Base-by-base conservation (phyloP, 2,329 filamentous ascomycete species). In the Colletotrichum viniferum region DNA sequence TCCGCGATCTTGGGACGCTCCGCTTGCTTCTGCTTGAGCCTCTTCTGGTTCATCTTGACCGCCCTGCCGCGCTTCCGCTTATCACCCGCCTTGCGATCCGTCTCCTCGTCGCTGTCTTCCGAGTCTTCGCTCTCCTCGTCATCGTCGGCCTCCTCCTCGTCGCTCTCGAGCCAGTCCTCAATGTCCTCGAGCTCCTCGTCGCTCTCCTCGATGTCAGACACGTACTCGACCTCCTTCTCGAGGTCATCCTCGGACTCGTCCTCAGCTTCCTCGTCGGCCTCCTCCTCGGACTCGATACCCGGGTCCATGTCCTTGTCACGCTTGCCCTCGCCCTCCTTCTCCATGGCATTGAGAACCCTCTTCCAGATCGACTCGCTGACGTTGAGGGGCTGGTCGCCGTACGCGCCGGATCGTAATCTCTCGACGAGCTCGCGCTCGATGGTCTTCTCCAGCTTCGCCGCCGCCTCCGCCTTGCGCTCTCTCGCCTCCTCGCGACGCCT, bases 361-460 rank as follows among this genome's bases (percentile, higher is more conserved):
- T 97, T 97, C 97, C 97, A 99, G 77, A 99, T 95, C 16, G 91
- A 90, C 84, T 98, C 96, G 84, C 97, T 97, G 67, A 98, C 96
- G 83, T 99, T 99, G 78, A 99, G 89, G 56, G 97, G 97, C 83
- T 95, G 92, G 80, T 98, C 96, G 70, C 97, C 97, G 85, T 99
- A 98, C 4, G 96, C 96, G 61, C 97, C 97, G 82, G 95, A 96
- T 78, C 96, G 91, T 84, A 99, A 87, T 79, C 97, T 90, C 86
- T 98, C 95, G 79, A 99, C 94, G 79, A 99, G 89, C 86, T 98
- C 96, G 71, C 97, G 90, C 89, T 99, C 97, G 84, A 99, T 98
- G 9, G 96, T 96, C 78, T 95, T 90, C 89, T 99, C 97, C 76
- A 99, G 92, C 91, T 98, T 98, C 26, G 97, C 97, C 9, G 95